Conservation (phyloP, 2,329 filamentous ascomycete genomes). For the Stachybotrys elegans region DNA sequence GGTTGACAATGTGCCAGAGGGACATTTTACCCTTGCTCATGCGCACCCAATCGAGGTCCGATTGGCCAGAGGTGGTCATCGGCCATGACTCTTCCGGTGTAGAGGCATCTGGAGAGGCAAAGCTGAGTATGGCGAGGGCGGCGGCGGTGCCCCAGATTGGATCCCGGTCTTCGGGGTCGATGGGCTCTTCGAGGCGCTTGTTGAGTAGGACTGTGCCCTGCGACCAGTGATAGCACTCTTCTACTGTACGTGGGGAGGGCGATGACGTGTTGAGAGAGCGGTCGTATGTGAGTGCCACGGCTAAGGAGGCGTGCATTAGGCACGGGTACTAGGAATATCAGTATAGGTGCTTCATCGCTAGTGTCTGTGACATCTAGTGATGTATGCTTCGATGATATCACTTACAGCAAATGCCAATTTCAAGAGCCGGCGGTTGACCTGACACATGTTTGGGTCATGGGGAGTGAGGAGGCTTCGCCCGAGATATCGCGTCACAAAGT, state of each 20-base stretch:
- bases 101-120: slow-evolving; percentile 31
- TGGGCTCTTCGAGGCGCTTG: slow-evolving; percentile 25
- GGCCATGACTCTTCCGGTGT: slow-evolving; percentile 28
- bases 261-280: slow-evolving; percentile 21
- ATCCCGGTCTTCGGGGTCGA: slow-evolving; percentile 32
- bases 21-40: slow-evolving; percentile 30
- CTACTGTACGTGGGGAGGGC: slow-evolving; percentile 18
- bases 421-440: slow-evolving; percentile 33
- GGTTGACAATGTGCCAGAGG: slow-evolving; percentile 27
- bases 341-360: no score
- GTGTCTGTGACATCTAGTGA: no score
- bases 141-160: slow-evolving; percentile 42
- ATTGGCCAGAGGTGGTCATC: slow-evolving; percentile 13
- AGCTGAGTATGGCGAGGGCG: slow-evolving; percentile 32
- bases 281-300: slow-evolving; percentile 35
- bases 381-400: no score
- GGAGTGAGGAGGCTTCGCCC: slow-evolving; percentile 29
- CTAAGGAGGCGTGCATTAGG: slow-evolving; percentile 41
- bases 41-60: slow-evolving; percentile 28
- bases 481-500: slow-evolving; percentile 35
- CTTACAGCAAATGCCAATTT: slow-evolving; percentile 31
- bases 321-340: slow-evolving; percentile 38
- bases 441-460: slow-evolving; percentile 28
- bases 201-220: slow-evolving; percentile 36
- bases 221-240: slow-evolving; percentile 39